A percentile compares a stretch with the other conserved stretches of the same genome.
phyloP scores from a whole-genome alignment of 1,139 yeast species.

The Blastobotrys illinoisensis region DNA sequence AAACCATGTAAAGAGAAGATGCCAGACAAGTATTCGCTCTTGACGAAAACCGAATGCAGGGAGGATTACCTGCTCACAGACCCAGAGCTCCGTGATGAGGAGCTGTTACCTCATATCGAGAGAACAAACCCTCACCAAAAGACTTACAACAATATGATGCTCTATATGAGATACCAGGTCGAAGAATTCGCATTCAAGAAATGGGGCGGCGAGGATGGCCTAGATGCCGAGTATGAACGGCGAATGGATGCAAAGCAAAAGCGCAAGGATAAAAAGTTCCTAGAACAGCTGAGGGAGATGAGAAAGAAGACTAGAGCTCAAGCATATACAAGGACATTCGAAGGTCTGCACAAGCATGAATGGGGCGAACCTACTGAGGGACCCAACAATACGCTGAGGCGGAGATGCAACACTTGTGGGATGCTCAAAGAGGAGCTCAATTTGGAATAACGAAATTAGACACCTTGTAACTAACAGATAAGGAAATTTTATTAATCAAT shows the following conservation, averaged over 20 bases:
- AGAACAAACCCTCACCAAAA: slow-evolving; percentile 93
- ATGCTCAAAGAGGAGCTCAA: slow-evolving; percentile 70
- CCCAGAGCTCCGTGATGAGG: slow-evolving; percentile 74
- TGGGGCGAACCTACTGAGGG: slow-evolving; percentile 60
- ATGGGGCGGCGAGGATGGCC: slow-evolving; percentile 88
- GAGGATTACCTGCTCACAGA: slow-evolving; percentile 91
- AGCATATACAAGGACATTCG: slow-evolving; percentile 66
- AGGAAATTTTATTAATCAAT: neutral
- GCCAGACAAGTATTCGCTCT: slow-evolving; percentile 83
- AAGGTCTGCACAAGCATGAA: slow-evolving; percentile 68
- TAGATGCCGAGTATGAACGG: slow-evolving; percentile 89
- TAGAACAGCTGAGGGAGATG: slow-evolving; percentile 74
- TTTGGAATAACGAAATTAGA: slow-evolving; percentile 24
- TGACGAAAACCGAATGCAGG: slow-evolving; percentile 92
- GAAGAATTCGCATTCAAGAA: slow-evolving; percentile 88
- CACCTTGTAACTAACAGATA: slow-evolving; percentile 2
- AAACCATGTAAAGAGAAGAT: slow-evolving; percentile 60
- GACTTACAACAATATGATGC: slow-evolving; percentile 86
- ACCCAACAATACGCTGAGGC: slow-evolving; percentile 45
- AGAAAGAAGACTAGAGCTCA: slow-evolving; percentile 88
- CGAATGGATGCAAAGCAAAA: slow-evolving; percentile 67
- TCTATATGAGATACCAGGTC: slow-evolving; percentile 81
- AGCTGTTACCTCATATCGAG: slow-evolving; percentile 68
- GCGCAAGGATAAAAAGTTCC: slow-evolving; percentile 74
- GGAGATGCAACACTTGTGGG: slow-evolving; percentile 79